Evolutionary conservation across 345 rosid genomes (phyloP).

Genomic region (Hevea brasiliensis): DNA sequence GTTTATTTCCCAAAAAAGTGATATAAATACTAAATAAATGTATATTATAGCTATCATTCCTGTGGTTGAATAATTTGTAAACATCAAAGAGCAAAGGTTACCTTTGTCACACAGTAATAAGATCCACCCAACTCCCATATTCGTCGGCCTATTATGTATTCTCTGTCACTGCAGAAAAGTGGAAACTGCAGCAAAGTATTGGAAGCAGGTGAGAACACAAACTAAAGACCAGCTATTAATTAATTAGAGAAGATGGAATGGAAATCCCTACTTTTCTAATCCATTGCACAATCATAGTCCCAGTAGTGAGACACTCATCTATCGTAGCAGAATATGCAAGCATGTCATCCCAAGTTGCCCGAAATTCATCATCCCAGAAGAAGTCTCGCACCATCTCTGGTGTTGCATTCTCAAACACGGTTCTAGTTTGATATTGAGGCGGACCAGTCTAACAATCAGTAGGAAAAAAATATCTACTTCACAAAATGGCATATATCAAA

Average conservation of each 20-base stretch:
- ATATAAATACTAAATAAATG: background rate
- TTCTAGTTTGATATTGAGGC: slow-evolving; percentile 62
- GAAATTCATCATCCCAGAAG: slow-evolving; percentile 71
- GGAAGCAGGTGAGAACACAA: slow-evolving; percentile 10
- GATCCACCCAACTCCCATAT: slow-evolving; percentile 64
- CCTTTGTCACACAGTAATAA: slow-evolving; percentile 83
- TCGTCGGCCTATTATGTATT: slow-evolving; percentile 77
- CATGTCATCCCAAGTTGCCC: slow-evolving; percentile 80
- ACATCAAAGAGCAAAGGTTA: slow-evolving; percentile 16
- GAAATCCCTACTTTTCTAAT: slow-evolving; percentile 55
- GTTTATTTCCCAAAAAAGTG: background rate
- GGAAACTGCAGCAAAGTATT: slow-evolving; percentile 56
- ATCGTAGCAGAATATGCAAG: slow-evolving; percentile 51
- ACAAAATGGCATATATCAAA: background rate
- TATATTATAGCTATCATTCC: background rate
- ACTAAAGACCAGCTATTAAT: background rate
- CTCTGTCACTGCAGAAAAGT: slow-evolving; percentile 81
- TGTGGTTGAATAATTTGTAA: background rate
- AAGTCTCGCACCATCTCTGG: slow-evolving; percentile 72
- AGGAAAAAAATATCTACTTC: background rate
- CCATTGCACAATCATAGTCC: slow-evolving; percentile 87
- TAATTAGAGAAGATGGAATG: background rate
- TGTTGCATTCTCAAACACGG: slow-evolving; percentile 67
- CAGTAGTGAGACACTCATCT: slow-evolving; percentile 58
- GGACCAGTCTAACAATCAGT: slow-evolving; percentile 54